Evolutionary conservation across 176 grass and related monocot genomes (phyloP).

Genomic region (Hsuehochloa calcarea): DNA sequence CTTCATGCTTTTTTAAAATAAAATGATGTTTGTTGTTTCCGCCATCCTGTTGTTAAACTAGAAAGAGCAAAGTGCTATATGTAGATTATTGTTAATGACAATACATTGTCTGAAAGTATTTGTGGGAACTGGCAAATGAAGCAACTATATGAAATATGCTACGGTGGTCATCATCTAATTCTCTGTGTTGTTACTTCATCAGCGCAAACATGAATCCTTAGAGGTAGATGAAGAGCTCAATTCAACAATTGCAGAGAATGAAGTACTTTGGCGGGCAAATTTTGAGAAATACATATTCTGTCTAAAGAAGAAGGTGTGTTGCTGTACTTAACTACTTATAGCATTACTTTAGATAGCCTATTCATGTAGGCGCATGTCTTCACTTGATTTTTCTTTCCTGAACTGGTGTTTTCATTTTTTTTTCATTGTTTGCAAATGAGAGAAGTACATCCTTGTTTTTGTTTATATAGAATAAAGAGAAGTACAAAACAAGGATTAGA

Average conservation of each 20-base stretch:
- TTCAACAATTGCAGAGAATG: constrained; percentile 67
- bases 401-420: background rate
- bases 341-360: constrained; percentile 15
- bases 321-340: constrained; percentile 8
- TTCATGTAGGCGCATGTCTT: background rate
- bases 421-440: background rate
- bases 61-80: background rate
- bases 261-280: constrained; percentile 88
- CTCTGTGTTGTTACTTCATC: constrained; percentile 22
- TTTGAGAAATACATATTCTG: constrained; percentile 75
- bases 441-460: too few species aligned
- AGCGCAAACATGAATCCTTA: constrained; percentile 69
- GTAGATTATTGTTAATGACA: constrained; percentile 23
- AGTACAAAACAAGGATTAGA: background rate
- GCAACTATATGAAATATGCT: constrained; percentile 28
- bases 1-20: constrained; percentile 14
- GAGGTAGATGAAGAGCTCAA: constrained; percentile 69
- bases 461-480: constrained; percentile 15
- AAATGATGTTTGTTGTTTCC: constrained; percentile 22
- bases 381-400: background rate
- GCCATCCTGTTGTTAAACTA: constrained; percentile 23
- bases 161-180: constrained; percentile 33
- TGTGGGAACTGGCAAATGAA: background rate
- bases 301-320: constrained; percentile 81
- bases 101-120: background rate